Evolutionary conservation across 257 asterid genomes (phyloP), one percentile per base, ranked within the genome.

Genomic region (Solanum paucissectum): DNA sequence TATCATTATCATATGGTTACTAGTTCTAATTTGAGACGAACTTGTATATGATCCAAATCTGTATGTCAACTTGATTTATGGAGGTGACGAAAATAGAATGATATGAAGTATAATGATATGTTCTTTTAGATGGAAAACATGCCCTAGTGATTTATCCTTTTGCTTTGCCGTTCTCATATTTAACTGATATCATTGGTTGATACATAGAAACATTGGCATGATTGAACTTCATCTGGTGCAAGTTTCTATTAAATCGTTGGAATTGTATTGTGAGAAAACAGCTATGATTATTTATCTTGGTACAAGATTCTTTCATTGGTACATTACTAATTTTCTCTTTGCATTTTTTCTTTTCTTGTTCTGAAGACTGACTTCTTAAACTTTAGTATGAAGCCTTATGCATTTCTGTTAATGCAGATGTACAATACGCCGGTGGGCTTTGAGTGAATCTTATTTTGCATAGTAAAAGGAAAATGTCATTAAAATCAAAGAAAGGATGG

Each of bases 401-500:
- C 49, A 42, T 84, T 88, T 69, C 44, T 46, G 86, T 89, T 69
- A 83, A 76, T 62, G 60, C 95, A 95, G 98, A 90, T 86, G 87
- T 84, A 83, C 87, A 86, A 83, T 91, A 92, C 76, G 92, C 87
- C 12, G 14, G 79, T 69, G 87, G 90, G 90, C 76, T 85, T 88
- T 90, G 89, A 89, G 85, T 89, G 90, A 91, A 84, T 88, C 85
- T 89, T 44, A 68, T 81, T 82, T 82, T 66, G 66, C 72, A 64
- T 85, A 49, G 85, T 40, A 38, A 75, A 84, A 92, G 89, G 92
- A 92, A 87, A 87, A 96, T 97, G 99, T 88, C 92, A 83, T 85
- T 93, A 87, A 93, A 92, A 89, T 87, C 95, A 49, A 97, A 90
- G 93, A 94, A 94, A 89, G 92, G 93, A 71, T 96, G 98, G 99